Base-by-base conservation (phyloP, 1,139 yeast genomes). In the Lipomyces yarrowii region DNA sequence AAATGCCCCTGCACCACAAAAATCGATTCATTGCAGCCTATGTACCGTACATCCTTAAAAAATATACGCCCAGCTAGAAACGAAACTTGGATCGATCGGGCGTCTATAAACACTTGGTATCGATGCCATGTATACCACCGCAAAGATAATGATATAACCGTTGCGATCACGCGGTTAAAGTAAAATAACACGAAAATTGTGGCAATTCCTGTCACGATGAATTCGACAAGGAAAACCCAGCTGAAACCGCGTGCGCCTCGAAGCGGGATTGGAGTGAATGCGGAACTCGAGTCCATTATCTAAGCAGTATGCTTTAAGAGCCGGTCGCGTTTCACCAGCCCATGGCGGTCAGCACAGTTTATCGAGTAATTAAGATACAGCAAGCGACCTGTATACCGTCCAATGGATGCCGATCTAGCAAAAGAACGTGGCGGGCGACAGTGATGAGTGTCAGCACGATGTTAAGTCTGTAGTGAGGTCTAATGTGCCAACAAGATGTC, bases 141-240 rank as follows among this genome's bases (percentile, higher is more conserved):
- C 37, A 89, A 73, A 0, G 83, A 37, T 10, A 78, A 75, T 7
- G 96, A 84, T 8, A 91, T 52, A 0, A 84, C 32, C 64, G 83
- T 81, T n/a, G 96, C 98, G 21, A 89, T 76, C 18, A 88, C 77
- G 68, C 98, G 82, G 73, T 90, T 88, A 78, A 91, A 85, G 78
- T 88, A 90, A 78, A 92, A 92, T 56, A 91, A 79, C 69, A 89
- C 83, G 52, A 89, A 85, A 2, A 90, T 75, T 0, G 88, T 81
- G 23, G 90, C 80, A 30, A 89, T 78, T 56, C 90, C 81, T 1
- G 89, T 83, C 68, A 92, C 79, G 57, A 89, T 79, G 96, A 97
- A 91, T 75, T 91, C 92, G 46, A 86, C 88, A 68, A 92, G 80
- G 76, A 92, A 93, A 37, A 90, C 90, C 96, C 96, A 90, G 73